Evolutionary conservation across 208 protist genomes (phyloP), one percentile per base, ranked within the genome.

Genomic region (Trypanosoma melophagium): DNA sequence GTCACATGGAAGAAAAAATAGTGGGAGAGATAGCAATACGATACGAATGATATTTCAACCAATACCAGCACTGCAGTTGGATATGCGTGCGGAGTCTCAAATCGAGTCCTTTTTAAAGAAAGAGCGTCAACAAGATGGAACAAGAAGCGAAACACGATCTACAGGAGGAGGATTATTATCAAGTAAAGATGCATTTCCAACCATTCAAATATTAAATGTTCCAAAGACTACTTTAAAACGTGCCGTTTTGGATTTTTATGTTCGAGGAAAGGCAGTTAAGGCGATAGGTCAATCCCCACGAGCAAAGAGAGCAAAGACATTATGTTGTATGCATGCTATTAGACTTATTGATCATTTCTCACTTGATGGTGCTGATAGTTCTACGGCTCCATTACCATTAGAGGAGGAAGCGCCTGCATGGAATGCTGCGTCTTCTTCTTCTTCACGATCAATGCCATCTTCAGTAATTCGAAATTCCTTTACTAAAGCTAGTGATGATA

Each of bases 271-370:
- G 21, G 16, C 57, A 8, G 76, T 90, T 24, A 45, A 49, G 9
- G 89, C 86, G 10, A 72, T 91, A 21, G 89, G 89, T 16, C 76
- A 90, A 53, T 84, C 89, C 13, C 73, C 38, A 10, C 79, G 81
- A 31, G 65, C 68, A 28, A 89, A 89, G 60, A 59, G 56, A 8
- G 81, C 89, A 0, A 65, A 65, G 31, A 66, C 71, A 17, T 70
- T 95, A 7, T 95, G 86, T 64, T 90, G 70, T 69, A 89, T 93
- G 84, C 89, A 95, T 66, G 89, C 84, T 7, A 58, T 66, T 19
- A 35, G 63, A 19, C 80, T 95, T 12, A 80, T 95, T n/a, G 80
- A 93, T 62, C 74, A 90, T 68, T 87, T 80, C 60, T 80, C 72
- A n/a, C 14, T 77, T 5, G 74, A 60, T 41, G 45, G 25, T 5